These are phyloP conservation scores for Salix brachista DNA, from an alignment of 345 rosid species.

Conservation along the genomic window DNA sequence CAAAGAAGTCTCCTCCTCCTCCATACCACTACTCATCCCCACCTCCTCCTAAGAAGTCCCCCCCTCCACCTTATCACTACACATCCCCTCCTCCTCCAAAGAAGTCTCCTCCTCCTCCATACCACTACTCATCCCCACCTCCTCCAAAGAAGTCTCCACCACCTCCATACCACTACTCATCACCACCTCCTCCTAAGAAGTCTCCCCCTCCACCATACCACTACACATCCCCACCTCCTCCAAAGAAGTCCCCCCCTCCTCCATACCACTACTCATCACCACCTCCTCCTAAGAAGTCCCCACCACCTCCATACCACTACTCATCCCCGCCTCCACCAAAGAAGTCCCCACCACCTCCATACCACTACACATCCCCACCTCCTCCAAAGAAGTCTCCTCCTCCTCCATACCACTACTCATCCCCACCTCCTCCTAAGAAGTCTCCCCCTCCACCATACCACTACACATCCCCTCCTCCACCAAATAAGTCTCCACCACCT, in stretches of 20 bases:
- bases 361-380: neutral
- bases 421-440: neutral
- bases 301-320: neutral
- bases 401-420: neutral
- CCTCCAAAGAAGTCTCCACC: neutral
- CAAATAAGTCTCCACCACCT: neutral
- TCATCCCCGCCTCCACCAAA: neutral
- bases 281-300: neutral
- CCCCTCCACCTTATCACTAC: neutral
- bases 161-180: neutral
- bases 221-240: slow-evolving; percentile 7
- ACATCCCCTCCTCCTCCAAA: neutral
- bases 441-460: slow-evolving; percentile 8
- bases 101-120: neutral
- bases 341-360: neutral
- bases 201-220: slow-evolving; percentile 7
- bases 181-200: slow-evolving; percentile 16
- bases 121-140: neutral
- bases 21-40: slow-evolving; percentile 12
- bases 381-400: neutral
- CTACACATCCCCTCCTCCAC: neutral
- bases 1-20: neutral
- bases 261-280: neutral
- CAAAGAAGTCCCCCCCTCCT: neutral
- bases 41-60: neutral